Base-by-base conservation (phyloP, 805 yeast genomes). In the Zygosaccharomyces bisporus region DNA sequence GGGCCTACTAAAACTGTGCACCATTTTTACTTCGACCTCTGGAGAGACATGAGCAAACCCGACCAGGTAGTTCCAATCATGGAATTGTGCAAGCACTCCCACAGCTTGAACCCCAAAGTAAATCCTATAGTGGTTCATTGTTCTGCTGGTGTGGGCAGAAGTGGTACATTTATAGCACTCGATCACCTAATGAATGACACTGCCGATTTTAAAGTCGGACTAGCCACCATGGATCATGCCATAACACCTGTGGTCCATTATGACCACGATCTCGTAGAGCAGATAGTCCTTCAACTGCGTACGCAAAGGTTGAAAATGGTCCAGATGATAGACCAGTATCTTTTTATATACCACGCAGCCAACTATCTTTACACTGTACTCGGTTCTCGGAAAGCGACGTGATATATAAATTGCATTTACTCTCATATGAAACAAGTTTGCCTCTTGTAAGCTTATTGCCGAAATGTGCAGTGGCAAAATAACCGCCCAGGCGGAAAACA, bases 131-230 rank as follows among this genome's bases (percentile, higher is more conserved):
- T 89, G 34, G 86, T 85, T 16, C 99, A 93, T 61, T 93, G 99
- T 57, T 88, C 96, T 4, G 99, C 99, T 0, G 99, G 99, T 1
- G 91, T 95, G 48, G 99, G 99, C 2, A 71, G 99, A 51, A 87
- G 98, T 0, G 99, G 99, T 2, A 88, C 96, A 1, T 86, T 82
- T 57, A 78, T 87, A 47, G 79, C 90, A 8, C 36, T 65, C 19
- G 68, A 64, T 32, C 67, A 65, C 40, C 20, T 65, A 20, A 46
- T 61, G 20, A 64, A 57, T 43, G 56, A 62, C 20, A 60, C 64
- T 1, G 39, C 30, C 12, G 68, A 58, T 37, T 60, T 58, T 27
- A 46, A 34, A 37, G 10, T 17, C 12, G 33, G 24, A 7, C 21
- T 25, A 16, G 19, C 9, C 14, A 13, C 39, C 6, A 30, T 30